Evolutionary conservation across 2,329 filamentous ascomycete genomes (phyloP).

Genomic region (Arthrobotrys megalospora): DNA sequence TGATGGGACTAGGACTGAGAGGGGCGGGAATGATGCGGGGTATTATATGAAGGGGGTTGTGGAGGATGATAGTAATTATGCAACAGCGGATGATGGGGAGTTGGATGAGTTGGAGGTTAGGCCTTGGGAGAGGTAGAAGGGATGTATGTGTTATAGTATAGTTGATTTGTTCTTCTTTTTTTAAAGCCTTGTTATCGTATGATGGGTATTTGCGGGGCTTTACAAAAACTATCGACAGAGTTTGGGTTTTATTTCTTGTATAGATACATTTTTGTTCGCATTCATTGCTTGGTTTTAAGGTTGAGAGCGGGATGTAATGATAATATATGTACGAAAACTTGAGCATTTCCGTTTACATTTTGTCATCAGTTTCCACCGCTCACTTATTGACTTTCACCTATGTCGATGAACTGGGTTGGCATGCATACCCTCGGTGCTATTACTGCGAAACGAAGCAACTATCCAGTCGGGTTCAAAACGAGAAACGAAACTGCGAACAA

Average conservation of each 20-base stretch:
- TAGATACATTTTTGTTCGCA: constrained; percentile 42
- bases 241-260: constrained; percentile 48
- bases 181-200: not conserved
- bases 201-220: constrained; percentile 2
- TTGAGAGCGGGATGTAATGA: constrained; percentile 45
- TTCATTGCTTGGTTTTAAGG: not conserved
- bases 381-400: too few species aligned
- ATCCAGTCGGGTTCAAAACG: too few species aligned
- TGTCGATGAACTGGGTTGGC: too few species aligned
- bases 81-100: constrained; percentile 57
- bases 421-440: too few species aligned
- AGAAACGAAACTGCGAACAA: too few species aligned
- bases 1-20: constrained; percentile 61
- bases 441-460: too few species aligned
- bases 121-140: constrained; percentile 48
- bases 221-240: constrained; percentile 2
- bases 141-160: not conserved
- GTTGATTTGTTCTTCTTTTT: too few species aligned
- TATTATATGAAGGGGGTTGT: constrained; percentile 64
- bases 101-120: constrained; percentile 48
- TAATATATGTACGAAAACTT: constrained; percentile 37
- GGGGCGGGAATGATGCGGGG: constrained; percentile 59
- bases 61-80: constrained; percentile 59
- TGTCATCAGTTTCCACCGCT: too few species aligned
- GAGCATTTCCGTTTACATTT: constrained; percentile 16